Base-by-base conservation (phyloP, 192 early-diverging fungal species). In the Coemansia umbellata region DNA sequence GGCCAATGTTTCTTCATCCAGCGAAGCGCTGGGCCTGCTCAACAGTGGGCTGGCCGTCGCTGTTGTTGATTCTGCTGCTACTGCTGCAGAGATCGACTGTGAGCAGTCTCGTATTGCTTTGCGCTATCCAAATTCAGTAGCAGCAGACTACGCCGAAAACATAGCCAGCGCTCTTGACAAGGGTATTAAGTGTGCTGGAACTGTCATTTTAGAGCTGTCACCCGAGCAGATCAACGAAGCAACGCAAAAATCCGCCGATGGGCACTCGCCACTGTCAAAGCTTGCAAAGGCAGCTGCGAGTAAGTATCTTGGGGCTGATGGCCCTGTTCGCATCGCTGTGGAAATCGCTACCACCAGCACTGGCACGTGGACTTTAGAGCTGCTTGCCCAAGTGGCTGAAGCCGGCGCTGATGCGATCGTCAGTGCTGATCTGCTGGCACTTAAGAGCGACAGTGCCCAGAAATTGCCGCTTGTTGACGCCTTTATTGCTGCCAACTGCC, bases 291-390 rank as follows among this genome's bases (percentile, higher is more conserved):
- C 66, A 3, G 62, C 66, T 0, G 30, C 32, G 3, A 37, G 50
- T 5, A 40, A 36, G 36, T n/a, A 59, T 24, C 5, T 65, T 9
- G 66, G 66, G 15, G 33, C 22, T 14, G 31, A 27, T 24, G 73
- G 66, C 30, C 61, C 73, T 3, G 73, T 69, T 30, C 73, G 73
- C 10, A 66, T 76, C 17, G 54, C 65, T 3, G 73, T 69, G 9
- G 73, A 67, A 17, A 45, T 67, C 40, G 36, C 24, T 8, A 31
- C 26, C 14, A 14, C 23, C 42, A 13, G 44, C 17, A 19, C 51
- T 8, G 37, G 47, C 23, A 24, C 22, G 23, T 76, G 73, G 73
- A 69, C 73, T 4, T 26, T 50, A 10, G 66, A 61, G 9, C 43
- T 60, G 44, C 24, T 76, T 37, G 15, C 37, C 17, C 27, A 31